Evolutionary conservation across 2,329 filamentous ascomycete genomes (phyloP).

Genomic region (Aspergillus phoenicis): DNA sequence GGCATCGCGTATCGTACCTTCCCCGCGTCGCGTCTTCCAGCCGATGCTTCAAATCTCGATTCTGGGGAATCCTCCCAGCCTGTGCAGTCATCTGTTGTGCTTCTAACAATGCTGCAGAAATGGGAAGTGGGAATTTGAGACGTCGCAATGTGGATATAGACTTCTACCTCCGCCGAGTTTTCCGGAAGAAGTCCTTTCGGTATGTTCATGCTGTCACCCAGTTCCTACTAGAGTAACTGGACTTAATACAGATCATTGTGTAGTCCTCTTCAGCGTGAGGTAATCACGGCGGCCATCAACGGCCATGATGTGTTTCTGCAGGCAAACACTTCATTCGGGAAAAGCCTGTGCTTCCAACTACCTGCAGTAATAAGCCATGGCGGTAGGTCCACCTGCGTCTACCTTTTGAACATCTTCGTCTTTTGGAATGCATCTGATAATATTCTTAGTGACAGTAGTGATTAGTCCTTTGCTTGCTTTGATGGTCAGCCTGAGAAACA

Average conservation of each 20-base stretch:
- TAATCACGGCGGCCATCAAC: conserved; percentile 77
- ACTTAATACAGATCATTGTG: neutral
- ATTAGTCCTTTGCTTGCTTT: conserved; percentile 85
- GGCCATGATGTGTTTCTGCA: conserved; percentile 92
- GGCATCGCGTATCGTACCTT: conserved; percentile 24
- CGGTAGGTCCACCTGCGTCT: conserved; percentile 57
- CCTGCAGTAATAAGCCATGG: conserved; percentile 86
- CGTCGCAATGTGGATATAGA: conserved; percentile 61
- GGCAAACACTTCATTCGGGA: conserved; percentile 75
- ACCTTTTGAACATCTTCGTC: too few relatives aligned
- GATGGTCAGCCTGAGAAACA: conserved; percentile 64
- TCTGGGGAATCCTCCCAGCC: neutral
- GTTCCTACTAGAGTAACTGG: neutral
- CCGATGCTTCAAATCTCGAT: conserved; percentile 4
- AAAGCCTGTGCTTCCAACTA: conserved; percentile 89
- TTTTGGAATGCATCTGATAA: conserved; percentile 1
- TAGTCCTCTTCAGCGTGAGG: conserved; percentile 82
- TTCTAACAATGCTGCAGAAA: conserved; percentile 31
- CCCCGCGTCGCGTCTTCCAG: conserved; percentile 14
- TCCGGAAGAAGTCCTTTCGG: conserved; percentile 74
- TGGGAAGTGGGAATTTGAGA: conserved; percentile 29
- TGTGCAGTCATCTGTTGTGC: neutral
- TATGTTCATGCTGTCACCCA: conserved; percentile 36
- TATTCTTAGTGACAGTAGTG: conserved; percentile 75
- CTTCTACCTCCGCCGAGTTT: conserved; percentile 72